Percentiles rank a stretch among this genome's conserved stretches.
phyloP scores from a whole-genome alignment of 352 stramenopile species.

The Globisporangium acanthophoron region DNA sequence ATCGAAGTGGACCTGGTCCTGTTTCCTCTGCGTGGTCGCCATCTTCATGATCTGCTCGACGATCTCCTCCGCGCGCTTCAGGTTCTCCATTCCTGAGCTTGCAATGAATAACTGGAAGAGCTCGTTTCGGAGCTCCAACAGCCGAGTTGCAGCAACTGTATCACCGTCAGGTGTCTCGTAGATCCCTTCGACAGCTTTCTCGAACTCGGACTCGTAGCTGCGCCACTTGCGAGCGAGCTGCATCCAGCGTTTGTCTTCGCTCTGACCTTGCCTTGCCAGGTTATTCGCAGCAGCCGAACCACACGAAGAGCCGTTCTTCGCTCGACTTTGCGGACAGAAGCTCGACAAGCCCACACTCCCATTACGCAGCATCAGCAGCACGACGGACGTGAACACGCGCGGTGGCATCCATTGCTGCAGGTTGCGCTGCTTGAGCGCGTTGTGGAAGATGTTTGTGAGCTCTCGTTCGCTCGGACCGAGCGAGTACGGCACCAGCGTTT shows the following conservation, averaged over 20 bases:
- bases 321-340: conserved; percentile 25
- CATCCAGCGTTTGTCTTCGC: conserved; percentile 41
- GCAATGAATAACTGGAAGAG: conserved; percentile 13
- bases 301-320: not conserved
- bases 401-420: conserved; percentile 47
- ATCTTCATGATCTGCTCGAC: not conserved
- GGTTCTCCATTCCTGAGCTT: conserved; percentile 2
- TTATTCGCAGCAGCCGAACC: conserved; percentile 2
- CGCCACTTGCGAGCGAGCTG: conserved; percentile 53
- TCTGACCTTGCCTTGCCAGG: conserved; percentile 21
- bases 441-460: conserved; percentile 61
- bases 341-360: conserved; percentile 49
- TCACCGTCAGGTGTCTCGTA: conserved; percentile 16
- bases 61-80: conserved; percentile 10
- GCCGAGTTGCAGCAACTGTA: not conserved
- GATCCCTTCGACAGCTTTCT: conserved; percentile 41
- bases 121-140: conserved; percentile 14
- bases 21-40: not conserved
- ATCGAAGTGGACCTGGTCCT: not conserved
- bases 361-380: conserved; percentile 56
- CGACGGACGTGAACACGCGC: conserved; percentile 58
- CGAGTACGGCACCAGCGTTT: conserved; percentile 36
- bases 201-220: conserved; percentile 40
- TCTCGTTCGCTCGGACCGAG: conserved; percentile 43
- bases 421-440: conserved; percentile 51